Evolutionary conservation across 2,329 filamentous ascomycete species (phyloP), one percentile per base, ranked within the genome.

Genomic region (Botryotinia globosa): DNA sequence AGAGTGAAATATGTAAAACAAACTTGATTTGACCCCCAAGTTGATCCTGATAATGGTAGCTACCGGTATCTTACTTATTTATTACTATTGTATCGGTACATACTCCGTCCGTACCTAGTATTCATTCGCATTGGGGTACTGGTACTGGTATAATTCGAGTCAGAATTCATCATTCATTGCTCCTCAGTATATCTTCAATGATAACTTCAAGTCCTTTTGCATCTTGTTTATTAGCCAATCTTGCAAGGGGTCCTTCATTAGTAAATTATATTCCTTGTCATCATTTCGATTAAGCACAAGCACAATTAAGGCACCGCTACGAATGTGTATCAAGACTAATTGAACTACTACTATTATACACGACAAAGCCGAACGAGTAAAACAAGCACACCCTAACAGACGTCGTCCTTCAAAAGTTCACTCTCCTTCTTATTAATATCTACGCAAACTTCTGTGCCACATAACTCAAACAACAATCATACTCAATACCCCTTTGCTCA

Each of bases 201-300:
- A 48, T 48, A 48, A 9, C 45, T n/a, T 51, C 0, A 29, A 48
- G 62, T 65, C 62, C 29, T 48, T 34, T 34, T 37, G 37, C 37
- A 37, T 37, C 37, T 37, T 37, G 37, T 37, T 37, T 37, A 37
- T 20, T n/a, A n/a, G 32, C 12, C 56, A 14, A n/a, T 39, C n/a
- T 63, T 42, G 59, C 59, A 63, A 32, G 62, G 64, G 37, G n/a
- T 44, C 39, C 61, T 48, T 72, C 61, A 56, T 72, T 54, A 54
- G 18, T 54, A 54, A 32, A 67, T 58, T 12, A 45, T 34, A 39
- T 56, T 54, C 64, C 64, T 66, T 51, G 69, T 51, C 69, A 63
- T 71, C 69, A 63, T 71, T 71, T 66, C 63, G 44, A 65, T 65
- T 65, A n/a, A 51, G 63, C 29, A 37, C 44, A n/a, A 51, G 63